These are phyloP conservation scores for Rhizopus microsporus DNA, from an alignment of 371 early-diverging fungal species.

Conservation along the genomic window DNA sequence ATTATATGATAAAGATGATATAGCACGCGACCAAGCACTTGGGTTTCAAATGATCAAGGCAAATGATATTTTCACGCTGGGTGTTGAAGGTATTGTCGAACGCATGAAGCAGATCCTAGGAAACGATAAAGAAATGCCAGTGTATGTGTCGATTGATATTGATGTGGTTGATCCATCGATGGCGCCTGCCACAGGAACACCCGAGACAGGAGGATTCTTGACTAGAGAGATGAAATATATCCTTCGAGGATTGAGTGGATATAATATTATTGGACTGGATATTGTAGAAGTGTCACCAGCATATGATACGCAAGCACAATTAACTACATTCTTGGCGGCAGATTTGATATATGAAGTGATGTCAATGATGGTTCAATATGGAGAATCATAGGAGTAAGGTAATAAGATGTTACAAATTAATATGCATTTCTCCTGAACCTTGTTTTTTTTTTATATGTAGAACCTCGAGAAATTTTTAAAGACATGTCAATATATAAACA, in stretches of 20 bases:
- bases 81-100: conserved; percentile 46
- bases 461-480: not conserved
- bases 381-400: conserved; percentile 1
- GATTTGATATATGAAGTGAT: conserved; percentile 48
- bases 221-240: conserved; percentile 52
- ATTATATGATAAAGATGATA: conserved; percentile 40
- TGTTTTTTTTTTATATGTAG: not conserved
- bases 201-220: conserved; percentile 55
- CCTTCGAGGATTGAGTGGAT: conserved; percentile 44
- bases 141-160: conserved; percentile 55
- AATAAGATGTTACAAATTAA: not conserved
- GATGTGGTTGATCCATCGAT: conserved; percentile 55
- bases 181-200: conserved; percentile 57
- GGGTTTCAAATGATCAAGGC: conserved; percentile 53
- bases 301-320: conserved; percentile 54
- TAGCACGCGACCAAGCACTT: conserved; percentile 39
- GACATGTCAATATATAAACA: conserved; percentile 3
- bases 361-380: conserved; percentile 50
- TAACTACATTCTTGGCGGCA: conserved; percentile 48
- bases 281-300: conserved; percentile 55
- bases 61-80: conserved; percentile 49
- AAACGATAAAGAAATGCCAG: conserved; percentile 28
- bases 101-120: conserved; percentile 49
- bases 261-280: conserved; percentile 49
- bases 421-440: not conserved